phyloP scores from a whole-genome alignment of 371 early-diverging fungal species.

The Zopfochytrium polystomum region DNA sequence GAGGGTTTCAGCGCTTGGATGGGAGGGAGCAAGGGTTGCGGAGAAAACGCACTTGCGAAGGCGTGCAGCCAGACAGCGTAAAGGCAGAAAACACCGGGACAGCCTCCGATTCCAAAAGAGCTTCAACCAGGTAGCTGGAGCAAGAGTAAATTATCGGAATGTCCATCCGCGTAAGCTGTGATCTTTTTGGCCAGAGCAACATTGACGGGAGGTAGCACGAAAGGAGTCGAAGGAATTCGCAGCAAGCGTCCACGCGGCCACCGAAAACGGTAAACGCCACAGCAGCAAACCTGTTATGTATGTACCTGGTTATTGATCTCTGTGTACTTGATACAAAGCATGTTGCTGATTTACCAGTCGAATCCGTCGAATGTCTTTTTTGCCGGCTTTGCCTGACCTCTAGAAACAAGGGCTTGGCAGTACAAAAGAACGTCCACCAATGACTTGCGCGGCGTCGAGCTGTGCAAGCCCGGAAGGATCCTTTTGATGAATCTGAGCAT shows the following conservation, averaged over 20 bases:
- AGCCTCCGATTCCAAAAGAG: slow-evolving; percentile 33
- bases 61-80: slow-evolving; percentile 45
- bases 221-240: slow-evolving; percentile 11
- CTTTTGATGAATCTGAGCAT: neutral
- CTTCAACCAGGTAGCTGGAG: slow-evolving; percentile 39
- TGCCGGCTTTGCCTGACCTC: neutral
- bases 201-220: slow-evolving; percentile 21
- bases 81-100: slow-evolving; percentile 43
- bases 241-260: slow-evolving; percentile 12
- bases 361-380: slow-evolving; percentile 6
- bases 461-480: neutral
- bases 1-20: neutral
- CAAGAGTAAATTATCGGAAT: slow-evolving; percentile 33
- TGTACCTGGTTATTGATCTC: neutral
- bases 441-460: neutral
- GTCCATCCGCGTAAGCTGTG: slow-evolving; percentile 1
- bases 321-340: neutral
- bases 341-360: slow-evolving; percentile 11
- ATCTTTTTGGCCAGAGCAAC: slow-evolving; percentile 30
- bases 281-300: slow-evolving; percentile 39
- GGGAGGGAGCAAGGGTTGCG: neutral
- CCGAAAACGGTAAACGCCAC: slow-evolving; percentile 30
- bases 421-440: neutral
- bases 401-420: neutral
- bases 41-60: slow-evolving; percentile 36